Evolutionary conservation across 1,284 basidiomycete species (phyloP).

Genomic region (Hortiboletus rubellus): DNA sequence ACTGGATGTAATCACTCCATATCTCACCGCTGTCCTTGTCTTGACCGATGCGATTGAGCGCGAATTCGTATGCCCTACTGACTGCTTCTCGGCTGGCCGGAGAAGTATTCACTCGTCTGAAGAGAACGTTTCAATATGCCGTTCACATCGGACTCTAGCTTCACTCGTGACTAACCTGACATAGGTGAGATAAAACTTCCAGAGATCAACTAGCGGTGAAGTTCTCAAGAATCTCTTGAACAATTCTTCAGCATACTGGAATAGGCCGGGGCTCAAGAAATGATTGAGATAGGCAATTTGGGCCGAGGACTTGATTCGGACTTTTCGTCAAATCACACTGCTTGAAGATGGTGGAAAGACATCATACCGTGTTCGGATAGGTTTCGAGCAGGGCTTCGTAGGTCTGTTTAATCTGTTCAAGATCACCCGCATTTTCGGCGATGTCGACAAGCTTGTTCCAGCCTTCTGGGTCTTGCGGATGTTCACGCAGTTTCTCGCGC

Average conservation of each 20-base stretch:
- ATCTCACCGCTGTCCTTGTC: conserved; percentile 77
- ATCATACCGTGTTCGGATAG: conserved; percentile 66
- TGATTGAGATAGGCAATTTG: conserved; percentile 85
- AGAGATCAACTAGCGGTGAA: conserved; percentile 84
- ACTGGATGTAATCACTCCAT: conserved; percentile 80
- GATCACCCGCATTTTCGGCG: conserved; percentile 58
- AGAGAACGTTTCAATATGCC: conserved; percentile 14
- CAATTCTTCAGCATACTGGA: conserved; percentile 71
- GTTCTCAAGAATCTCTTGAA: conserved; percentile 82
- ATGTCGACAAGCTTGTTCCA: conserved; percentile 64
- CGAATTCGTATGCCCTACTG: conserved; percentile 92
- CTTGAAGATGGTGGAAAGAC: conserved; percentile 18
- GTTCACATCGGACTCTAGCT: conserved; percentile 5
- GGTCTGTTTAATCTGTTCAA: conserved; percentile 61
- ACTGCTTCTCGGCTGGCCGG: conserved; percentile 70
- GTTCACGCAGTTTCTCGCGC: conserved; percentile 48
- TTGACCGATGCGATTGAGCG: conserved; percentile 86
- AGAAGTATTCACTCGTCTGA: conserved; percentile 56
- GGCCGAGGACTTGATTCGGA: conserved; percentile 56
- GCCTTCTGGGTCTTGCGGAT: conserved; percentile 56
- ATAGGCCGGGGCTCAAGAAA: conserved; percentile 64
- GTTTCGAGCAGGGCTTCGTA: conserved; percentile 66
- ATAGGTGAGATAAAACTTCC: conserved; percentile 84
- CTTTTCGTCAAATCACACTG: conserved; percentile 30
- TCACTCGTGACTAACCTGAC: conserved; percentile 57